These are phyloP conservation scores for Pythium scleroteichum DNA, from an alignment of 352 stramenopile species.

Conservation along the genomic window DNA sequence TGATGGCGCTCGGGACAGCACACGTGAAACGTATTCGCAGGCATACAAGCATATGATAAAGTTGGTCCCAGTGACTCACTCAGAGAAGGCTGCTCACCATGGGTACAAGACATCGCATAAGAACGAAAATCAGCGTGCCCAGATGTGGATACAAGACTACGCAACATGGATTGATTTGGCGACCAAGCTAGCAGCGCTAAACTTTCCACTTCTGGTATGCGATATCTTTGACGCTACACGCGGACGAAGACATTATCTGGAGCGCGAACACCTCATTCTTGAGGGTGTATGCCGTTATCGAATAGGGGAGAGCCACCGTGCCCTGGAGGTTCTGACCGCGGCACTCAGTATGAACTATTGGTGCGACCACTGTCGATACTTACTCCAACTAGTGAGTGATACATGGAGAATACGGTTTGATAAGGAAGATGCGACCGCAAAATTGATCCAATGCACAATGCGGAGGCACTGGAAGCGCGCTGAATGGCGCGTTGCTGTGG, in stretches of 20 bases:
- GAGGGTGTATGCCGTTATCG: conserved; percentile 47
- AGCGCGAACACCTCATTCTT: conserved; percentile 39
- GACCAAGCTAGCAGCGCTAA: conserved; percentile 40
- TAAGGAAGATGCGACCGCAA: conserved; percentile 38
- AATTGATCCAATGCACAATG: conserved; percentile 35
- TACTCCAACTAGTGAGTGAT: conserved; percentile 40
- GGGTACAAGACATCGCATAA: conserved; percentile 69
- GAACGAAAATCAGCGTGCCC: conserved; percentile 53
- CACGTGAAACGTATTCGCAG: conserved; percentile 49
- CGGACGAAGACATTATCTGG: conserved; percentile 15
- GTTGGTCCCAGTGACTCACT: conserved; percentile 43
- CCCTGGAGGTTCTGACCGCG: conserved; percentile 33
- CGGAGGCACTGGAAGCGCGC: conserved; percentile 24
- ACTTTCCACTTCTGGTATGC: conserved; percentile 50
- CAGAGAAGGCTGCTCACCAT: conserved; percentile 55
- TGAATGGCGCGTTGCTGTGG: conserved; percentile 23
- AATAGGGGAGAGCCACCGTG: conserved; percentile 31
- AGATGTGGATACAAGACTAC: conserved; percentile 59
- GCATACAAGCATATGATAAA: conserved; percentile 60
- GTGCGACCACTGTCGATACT: conserved; percentile 45
- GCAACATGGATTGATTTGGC: conserved; percentile 65
- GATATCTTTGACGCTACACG: conserved; percentile 32
- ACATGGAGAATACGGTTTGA: conserved; percentile 47
- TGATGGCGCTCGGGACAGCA: conserved; percentile 40
- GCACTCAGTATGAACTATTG: conserved; percentile 48